Evolutionary conservation across 2,329 filamentous ascomycete genomes (phyloP).

Genomic region (Xylogone sp.): DNA sequence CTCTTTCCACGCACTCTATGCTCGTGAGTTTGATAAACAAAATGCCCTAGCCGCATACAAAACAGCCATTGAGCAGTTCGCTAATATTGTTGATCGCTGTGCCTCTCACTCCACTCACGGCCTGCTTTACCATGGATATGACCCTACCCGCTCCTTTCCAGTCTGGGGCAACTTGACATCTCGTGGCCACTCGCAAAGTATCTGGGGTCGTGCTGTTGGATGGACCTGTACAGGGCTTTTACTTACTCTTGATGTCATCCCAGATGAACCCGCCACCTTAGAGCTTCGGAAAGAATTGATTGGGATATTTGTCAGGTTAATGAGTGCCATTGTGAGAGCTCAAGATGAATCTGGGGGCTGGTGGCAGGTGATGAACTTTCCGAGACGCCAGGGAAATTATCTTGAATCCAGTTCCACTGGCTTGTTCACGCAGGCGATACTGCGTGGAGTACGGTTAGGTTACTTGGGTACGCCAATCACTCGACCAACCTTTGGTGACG

Average conservation of each 20-base stretch:
- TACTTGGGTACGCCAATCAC: conserved; percentile 19
- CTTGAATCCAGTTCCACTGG: conserved; percentile 33
- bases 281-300: neutral
- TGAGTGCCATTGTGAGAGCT: neutral
- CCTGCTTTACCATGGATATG: conserved; percentile 5
- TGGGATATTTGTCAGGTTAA: neutral
- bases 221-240: conserved; percentile 3
- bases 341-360: conserved; percentile 25
- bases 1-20: conserved; percentile 4
- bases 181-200: neutral
- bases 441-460: conserved; percentile 33
- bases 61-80: neutral
- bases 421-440: conserved; percentile 34
- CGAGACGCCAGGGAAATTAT: conserved; percentile 28
- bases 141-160: neutral
- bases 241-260: conserved; percentile 1
- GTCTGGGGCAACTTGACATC: conserved; percentile 2
- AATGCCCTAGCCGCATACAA: conserved; percentile 2
- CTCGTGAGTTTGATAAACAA: neutral
- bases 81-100: neutral
- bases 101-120: neutral
- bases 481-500: conserved; percentile 8
- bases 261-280: neutral
- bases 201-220: conserved; percentile 5
- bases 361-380: conserved; percentile 33